phyloP scores from a whole-genome alignment of 1,139 yeast genomes.

The Sugiyamaella sp. region DNA sequence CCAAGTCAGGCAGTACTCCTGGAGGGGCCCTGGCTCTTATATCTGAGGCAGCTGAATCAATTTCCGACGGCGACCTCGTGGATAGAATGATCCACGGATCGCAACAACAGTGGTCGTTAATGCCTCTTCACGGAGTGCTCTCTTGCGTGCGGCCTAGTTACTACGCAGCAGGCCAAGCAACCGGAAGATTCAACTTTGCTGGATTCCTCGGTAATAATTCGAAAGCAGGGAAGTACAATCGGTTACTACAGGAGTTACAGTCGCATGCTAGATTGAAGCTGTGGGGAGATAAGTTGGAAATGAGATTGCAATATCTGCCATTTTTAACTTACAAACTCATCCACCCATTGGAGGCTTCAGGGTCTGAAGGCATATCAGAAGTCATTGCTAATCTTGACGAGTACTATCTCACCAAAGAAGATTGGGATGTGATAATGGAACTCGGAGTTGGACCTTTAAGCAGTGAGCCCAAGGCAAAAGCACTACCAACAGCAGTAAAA shows the following conservation, averaged over 20 bases:
- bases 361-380: constrained; percentile 63
- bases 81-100: constrained; percentile 83
- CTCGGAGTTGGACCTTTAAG: constrained; percentile 67
- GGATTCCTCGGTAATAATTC: constrained; percentile 92
- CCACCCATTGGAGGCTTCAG: constrained; percentile 56
- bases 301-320: constrained; percentile 79
- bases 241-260: constrained; percentile 84
- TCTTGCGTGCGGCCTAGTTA: constrained; percentile 85
- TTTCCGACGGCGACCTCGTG: constrained; percentile 78
- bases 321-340: constrained; percentile 58
- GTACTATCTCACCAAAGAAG: constrained; percentile 84
- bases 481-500: constrained; percentile 73
- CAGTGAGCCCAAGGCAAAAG: constrained; percentile 51
- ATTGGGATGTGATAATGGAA: constrained; percentile 86
- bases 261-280: constrained; percentile 83
- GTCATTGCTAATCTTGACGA: constrained; percentile 75
- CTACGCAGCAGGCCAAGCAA: constrained; percentile 70
- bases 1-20: constrained; percentile 35
- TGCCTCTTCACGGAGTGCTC: constrained; percentile 90
- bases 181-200: constrained; percentile 76
- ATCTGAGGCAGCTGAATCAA: constrained; percentile 81
- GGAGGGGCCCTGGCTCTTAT: constrained; percentile 59
- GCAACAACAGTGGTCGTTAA: constrained; percentile 93
- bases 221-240: constrained; percentile 72
- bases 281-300: constrained; percentile 71